Conservation (phyloP, 2,329 filamentous ascomycete genomes). For the Talaromyces sp. region DNA sequence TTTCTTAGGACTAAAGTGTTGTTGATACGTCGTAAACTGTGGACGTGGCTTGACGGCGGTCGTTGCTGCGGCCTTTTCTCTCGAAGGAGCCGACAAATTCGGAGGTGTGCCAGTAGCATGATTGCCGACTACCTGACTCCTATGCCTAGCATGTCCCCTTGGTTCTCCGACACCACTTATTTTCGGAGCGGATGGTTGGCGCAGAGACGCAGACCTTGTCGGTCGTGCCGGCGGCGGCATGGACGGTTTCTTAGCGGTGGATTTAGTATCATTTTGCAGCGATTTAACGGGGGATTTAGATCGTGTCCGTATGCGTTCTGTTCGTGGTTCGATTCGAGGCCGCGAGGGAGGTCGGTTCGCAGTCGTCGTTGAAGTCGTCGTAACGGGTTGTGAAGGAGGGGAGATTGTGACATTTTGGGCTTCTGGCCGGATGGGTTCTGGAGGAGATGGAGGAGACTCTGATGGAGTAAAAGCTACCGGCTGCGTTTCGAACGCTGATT, state of each 20-base stretch:
- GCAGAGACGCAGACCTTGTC: constrained; percentile 36
- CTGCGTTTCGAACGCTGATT: neutral
- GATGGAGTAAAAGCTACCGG: neutral
- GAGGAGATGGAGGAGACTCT: neutral
- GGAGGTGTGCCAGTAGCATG: constrained; percentile 16
- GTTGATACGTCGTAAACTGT: constrained; percentile 38
- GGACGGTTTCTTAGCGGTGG: constrained; percentile 26
- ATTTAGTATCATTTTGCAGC: constrained; percentile 5
- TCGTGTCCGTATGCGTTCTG: neutral
- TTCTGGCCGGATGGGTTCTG: neutral
- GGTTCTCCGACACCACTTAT: constrained; percentile 19
- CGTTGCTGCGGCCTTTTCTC: neutral
- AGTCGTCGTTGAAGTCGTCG: neutral
- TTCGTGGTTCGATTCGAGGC: neutral
- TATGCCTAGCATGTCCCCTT: constrained; percentile 34
- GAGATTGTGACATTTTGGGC: neutral
- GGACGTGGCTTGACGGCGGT: constrained; percentile 25
- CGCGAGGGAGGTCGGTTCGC: neutral
- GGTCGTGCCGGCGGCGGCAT: constrained; percentile 35
- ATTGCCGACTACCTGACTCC: constrained; percentile 32
- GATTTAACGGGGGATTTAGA: constrained; percentile 12
- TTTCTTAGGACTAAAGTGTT: constrained; percentile 41
- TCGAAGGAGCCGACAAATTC: neutral
- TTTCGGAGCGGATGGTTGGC: constrained; percentile 30
- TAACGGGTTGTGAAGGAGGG: neutral